These are phyloP conservation scores for Hymenochaete sp. DNA, from an alignment of 1,284 basidiomycete species.

Conservation along the genomic window DNA sequence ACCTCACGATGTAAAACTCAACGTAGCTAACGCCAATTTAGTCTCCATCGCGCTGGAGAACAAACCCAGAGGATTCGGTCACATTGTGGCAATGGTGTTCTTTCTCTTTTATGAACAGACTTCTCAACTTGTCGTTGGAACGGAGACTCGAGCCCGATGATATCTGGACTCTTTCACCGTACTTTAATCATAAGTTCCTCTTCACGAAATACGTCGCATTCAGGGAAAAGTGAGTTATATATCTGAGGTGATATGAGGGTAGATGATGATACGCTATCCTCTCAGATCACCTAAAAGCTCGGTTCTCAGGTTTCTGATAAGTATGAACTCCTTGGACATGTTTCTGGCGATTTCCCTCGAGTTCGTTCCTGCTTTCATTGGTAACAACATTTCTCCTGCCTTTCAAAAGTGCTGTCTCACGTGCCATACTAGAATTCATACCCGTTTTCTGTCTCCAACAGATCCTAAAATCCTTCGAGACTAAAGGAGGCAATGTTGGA, in stretches of 20 bases:
- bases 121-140: conserved; percentile 47
- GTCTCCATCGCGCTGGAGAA: conserved; percentile 41
- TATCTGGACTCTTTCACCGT: conserved; percentile 65
- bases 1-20: no score
- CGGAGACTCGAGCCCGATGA: conserved; percentile 58
- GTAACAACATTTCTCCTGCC: no score
- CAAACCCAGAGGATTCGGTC: conserved; percentile 65
- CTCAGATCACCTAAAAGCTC: conserved; percentile 44
- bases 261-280: neutral
- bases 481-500: conserved; percentile 37
- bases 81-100: conserved; percentile 70
- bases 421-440: conserved; percentile 46
- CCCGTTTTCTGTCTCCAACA: conserved; percentile 53
- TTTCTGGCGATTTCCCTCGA: conserved; percentile 49
- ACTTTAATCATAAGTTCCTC: conserved; percentile 61
- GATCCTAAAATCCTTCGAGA: conserved; percentile 45
- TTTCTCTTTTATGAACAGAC: conserved; percentile 67
- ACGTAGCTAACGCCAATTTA: no score
- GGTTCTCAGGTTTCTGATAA: conserved; percentile 54
- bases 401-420: no score
- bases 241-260: no score
- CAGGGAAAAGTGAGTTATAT: conserved; percentile 30
- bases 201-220: conserved; percentile 57
- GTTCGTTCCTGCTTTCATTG: conserved; percentile 54
- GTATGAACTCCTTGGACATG: conserved; percentile 68